Evolutionary conservation across 768 basidiomycete species (phyloP), one percentile per base, ranked within the genome.

Genomic region (Tulasnella sp.): DNA sequence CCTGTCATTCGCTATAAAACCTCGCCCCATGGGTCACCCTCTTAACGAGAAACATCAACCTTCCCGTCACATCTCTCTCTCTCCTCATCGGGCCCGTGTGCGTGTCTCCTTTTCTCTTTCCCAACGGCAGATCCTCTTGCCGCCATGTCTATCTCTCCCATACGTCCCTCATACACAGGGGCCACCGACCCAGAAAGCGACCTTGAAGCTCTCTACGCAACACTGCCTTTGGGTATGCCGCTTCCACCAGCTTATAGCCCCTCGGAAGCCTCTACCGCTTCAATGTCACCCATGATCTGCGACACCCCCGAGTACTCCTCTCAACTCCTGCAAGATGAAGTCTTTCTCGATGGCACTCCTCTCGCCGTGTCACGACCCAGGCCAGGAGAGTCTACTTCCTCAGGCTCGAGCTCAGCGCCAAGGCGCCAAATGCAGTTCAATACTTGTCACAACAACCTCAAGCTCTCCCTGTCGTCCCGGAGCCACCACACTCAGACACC

Each of bases 311-410:
- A 68, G 31, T 68, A 68, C 29, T 68, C 67, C 8, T 68, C 19
- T 68, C 67, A 68, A 68, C 67, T 68, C 25, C 67, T 7, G 1
- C 67, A 22, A 6, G 67, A 68, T 29, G 67, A 68, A 39, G 67
- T 68, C 67, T 68, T 68, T 68, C 67, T 68, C 29, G 67, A 68
- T 39, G 67, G 67, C 38, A 68, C 67, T 12, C 67, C 67, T 1
- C 38, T 39, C 29, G 6, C 67, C 19, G 67, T 49, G 22, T 49
- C 49, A n/a, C 49, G 49, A 49, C 49, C 49, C 6, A 19, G 49
- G 19, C 49, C 49, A 49, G 49, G 49, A 49, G 49, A 49, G 49
- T 7, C 49, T 9, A 49, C 19, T 7, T 34, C 67, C 29, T 68
- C 67, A 34, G 8, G 67, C 67, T 39, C 67, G 5, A 68, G 34